Evolutionary conservation across 257 asterid species (phyloP).

Genomic region (Capsicum pubescens): DNA sequence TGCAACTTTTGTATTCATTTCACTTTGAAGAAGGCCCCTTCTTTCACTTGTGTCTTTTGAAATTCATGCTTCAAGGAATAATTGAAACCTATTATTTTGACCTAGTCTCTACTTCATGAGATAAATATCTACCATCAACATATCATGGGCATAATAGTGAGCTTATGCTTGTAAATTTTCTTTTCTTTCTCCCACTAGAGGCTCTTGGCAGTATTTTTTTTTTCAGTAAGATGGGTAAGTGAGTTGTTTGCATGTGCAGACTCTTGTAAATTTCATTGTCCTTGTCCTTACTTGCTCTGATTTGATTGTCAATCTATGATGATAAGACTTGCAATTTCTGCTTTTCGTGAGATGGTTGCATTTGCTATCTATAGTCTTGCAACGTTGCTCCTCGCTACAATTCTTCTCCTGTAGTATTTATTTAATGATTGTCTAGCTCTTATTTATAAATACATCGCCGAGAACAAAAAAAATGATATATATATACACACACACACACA

Average conservation of each 20-base stretch:
- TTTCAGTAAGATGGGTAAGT: neutral
- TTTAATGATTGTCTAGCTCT: neutral
- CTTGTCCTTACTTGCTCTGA: neutral
- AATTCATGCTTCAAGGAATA: slow-evolving; percentile 6
- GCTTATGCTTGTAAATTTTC: neutral
- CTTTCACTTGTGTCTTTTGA: neutral
- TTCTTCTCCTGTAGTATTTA: neutral
- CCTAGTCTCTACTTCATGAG: neutral
- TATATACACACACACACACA: neutral
- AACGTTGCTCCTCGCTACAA: neutral
- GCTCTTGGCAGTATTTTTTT: neutral
- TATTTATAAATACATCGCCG: neutral
- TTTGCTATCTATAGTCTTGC: neutral
- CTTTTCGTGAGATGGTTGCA: neutral
- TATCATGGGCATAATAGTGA: slow-evolving; percentile 1
- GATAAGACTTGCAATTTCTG: neutral
- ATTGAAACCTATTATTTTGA: neutral
- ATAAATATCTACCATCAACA: neutral
- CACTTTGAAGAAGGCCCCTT: neutral
- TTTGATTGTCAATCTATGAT: neutral
- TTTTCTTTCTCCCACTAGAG: neutral
- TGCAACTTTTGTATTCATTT: neutral
- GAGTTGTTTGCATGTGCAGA: neutral
- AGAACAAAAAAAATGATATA: neutral
- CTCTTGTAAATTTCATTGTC: neutral